Conservation (phyloP, 768 basidiomycete genomes). For the Gloeophyllum trabeum region DNA sequence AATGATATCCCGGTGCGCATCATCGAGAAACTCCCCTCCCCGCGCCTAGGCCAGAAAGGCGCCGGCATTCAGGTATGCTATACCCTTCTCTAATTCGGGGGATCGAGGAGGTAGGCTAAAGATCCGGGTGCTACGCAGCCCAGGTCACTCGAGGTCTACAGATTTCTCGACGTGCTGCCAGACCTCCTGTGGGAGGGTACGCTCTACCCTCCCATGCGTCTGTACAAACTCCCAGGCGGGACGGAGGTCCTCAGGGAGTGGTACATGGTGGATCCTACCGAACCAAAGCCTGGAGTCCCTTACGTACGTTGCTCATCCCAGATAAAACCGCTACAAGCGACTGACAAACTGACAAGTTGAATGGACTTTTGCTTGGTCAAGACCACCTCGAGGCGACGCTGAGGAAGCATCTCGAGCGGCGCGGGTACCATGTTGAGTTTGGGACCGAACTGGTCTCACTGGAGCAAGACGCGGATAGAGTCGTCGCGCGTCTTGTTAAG, state of each 20-base stretch:
- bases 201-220: constrained; percentile 16
- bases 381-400: background rate
- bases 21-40: background rate
- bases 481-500: constrained; percentile 17
- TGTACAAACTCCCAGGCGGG: constrained; percentile 27
- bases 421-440: background rate
- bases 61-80: constrained; percentile 10
- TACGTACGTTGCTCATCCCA: too few relatives aligned
- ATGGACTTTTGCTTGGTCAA: background rate
- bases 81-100: too few relatives aligned
- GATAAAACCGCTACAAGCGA: too few relatives aligned
- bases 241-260: constrained; percentile 7
- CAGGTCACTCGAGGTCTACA: constrained; percentile 20
- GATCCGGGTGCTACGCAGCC: too few relatives aligned
- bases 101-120: too few relatives aligned
- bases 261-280: too few relatives aligned
- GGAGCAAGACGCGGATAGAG: constrained; percentile 20
- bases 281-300: too few relatives aligned
- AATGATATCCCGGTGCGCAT: background rate
- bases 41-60: background rate
- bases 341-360: too few relatives aligned
- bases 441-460: constrained; percentile 22
- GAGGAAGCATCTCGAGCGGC: background rate
- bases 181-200: constrained; percentile 23
- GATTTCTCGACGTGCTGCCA: constrained; percentile 25